Base-by-base conservation (phyloP, 169 alveolate genomes). In the Theileria orientalis region DNA sequence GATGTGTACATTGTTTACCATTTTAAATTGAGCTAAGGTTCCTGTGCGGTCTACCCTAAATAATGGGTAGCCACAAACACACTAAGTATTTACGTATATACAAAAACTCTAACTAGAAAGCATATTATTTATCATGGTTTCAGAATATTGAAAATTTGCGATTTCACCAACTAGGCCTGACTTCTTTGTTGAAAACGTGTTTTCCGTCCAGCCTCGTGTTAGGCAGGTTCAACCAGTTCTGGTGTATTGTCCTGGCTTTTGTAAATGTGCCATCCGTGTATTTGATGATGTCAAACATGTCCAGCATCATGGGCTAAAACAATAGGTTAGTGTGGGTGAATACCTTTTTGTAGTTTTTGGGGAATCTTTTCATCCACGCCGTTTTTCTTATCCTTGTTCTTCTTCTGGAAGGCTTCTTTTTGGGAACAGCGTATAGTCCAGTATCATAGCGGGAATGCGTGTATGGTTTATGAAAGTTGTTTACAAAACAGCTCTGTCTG, bases 321-420 rank as follows among this genome's bases (percentile, higher is more conserved):
- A n/a, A 54, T 32, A 59, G 25, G 32, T n/a, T 27, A 25, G 0
- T 19, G 68, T n/a, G 21, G 11, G 23, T 11, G 3, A 19, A 69
- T 72, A 90, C 94, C 80, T 69, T 60, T 49, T 72, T 77, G 59
- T 82, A 75, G 57, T 84, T 85, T 2, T 83, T 82, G 29, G 94
- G 94, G 71, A 63, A 64, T 63, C 90, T 75, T 72, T 83, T 90
- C 94, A 90, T 90, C 94, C 94, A 90, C 35, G 94, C 94, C 23
- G 89, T 84, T 69, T 83, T 84, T 51, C 94, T 69, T 56, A 89
- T 82, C 16, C 90, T 54, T 29, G 94, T 90, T 54, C 92, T 52
- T 42, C 94, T 62, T 30, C 83, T 83, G 30, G 94, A 90, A 21
- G 92, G 90, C 49, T 90, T 90, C 83, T 90, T 90, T 83, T 90